Conservation (phyloP, 208 protist species). For the Vickermania spadyakhi region DNA sequence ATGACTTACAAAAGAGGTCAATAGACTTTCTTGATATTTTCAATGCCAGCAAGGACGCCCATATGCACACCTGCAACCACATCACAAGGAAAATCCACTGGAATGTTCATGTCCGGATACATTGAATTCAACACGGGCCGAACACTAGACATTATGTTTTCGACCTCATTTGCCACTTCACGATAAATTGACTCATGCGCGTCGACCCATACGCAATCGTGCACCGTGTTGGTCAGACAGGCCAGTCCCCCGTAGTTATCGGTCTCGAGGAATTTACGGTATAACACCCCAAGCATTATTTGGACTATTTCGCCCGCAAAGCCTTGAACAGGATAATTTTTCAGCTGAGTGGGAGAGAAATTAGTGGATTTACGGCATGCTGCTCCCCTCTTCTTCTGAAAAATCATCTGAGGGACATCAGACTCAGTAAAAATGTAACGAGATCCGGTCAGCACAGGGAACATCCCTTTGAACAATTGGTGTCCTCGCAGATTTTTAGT, state of each 20-base stretch:
- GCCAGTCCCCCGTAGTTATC: slow-evolving; percentile 89
- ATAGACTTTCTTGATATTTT: neutral
- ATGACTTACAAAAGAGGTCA: no score
- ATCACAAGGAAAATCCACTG: slow-evolving; percentile 86
- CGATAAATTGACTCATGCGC: slow-evolving; percentile 73
- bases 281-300: slow-evolving; percentile 88
- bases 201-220: slow-evolving; percentile 93
- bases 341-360: slow-evolving; percentile 88
- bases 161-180: slow-evolving; percentile 73
- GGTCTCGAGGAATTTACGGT: slow-evolving; percentile 72
- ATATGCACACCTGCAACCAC: slow-evolving; percentile 84
- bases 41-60: slow-evolving; percentile 68
- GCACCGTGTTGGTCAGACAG: slow-evolving; percentile 89
- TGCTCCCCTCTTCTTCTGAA: slow-evolving; percentile 22
- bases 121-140: slow-evolving; percentile 67
- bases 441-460: slow-evolving; percentile 84
- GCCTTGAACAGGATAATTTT: slow-evolving; percentile 92
- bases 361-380: slow-evolving; percentile 77
- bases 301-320: slow-evolving; percentile 92
- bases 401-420: slow-evolving; percentile 72
- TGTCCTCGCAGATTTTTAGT: slow-evolving; percentile 78
- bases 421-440: slow-evolving; percentile 88
- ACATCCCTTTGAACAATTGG: slow-evolving; percentile 90
- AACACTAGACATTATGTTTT: slow-evolving; percentile 80
- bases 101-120: slow-evolving; percentile 76